Evolutionary conservation across 2,329 filamentous ascomycete genomes (phyloP).

Genomic region (Ceratocystis variospora): DNA sequence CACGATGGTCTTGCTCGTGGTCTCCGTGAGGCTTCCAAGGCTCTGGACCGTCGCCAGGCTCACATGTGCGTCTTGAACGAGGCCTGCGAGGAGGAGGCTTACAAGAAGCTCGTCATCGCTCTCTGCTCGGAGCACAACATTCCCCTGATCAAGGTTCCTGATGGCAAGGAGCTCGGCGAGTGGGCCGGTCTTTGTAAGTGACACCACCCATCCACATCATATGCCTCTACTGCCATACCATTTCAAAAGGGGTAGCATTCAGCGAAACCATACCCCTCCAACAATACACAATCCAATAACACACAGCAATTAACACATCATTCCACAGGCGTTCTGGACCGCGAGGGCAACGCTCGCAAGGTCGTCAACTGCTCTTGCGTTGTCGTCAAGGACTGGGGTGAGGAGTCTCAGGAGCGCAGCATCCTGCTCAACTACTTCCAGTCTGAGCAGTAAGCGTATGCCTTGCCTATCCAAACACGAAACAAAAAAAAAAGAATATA

Average conservation of each 20-base stretch:
- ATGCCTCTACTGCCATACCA: too few relatives aligned
- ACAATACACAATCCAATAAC: not conserved
- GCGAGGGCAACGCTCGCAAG: constrained; percentile 98
- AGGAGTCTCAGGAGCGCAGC: constrained; percentile 97
- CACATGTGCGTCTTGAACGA: constrained; percentile 99
- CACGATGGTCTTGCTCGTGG: constrained; percentile 98
- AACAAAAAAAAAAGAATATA: constrained; percentile 31
- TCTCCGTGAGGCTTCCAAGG: constrained; percentile 97
- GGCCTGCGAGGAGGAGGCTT: constrained; percentile 98
- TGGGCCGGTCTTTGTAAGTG: constrained; percentile 96
- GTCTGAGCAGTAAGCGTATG: constrained; percentile 53
- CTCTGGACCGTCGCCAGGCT: constrained; percentile 93
- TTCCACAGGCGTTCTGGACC: constrained; percentile 77
- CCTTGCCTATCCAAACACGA: constrained; percentile 25
- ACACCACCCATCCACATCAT: not conserved
- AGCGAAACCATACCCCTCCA: not conserved
- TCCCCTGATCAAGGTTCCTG: constrained; percentile 97
- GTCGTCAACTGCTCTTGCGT: constrained; percentile 99
- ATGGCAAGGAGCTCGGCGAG: constrained; percentile 99
- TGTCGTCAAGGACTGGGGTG: constrained; percentile 99
- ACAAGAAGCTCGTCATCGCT: constrained; percentile 99
- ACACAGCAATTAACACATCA: constrained; percentile 24
- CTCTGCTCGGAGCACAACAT: constrained; percentile 99
- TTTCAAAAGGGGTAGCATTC: not conserved
- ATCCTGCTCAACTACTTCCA: constrained; percentile 99